phyloP scores from a whole-genome alignment of 345 rosid genomes.

The Rhodamnia rubescens region DNA sequence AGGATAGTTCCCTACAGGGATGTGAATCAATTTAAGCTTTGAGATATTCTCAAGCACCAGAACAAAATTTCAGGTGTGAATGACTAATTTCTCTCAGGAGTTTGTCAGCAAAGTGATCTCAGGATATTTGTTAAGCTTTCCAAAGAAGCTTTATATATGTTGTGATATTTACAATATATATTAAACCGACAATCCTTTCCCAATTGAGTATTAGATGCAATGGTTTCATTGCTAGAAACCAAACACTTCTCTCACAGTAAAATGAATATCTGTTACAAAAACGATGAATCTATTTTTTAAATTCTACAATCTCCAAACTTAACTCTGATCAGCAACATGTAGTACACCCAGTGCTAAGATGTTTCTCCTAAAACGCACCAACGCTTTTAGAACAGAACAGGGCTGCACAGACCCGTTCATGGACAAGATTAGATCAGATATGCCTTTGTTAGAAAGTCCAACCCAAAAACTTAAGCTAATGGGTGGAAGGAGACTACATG shows the following conservation, averaged over 20 bases:
- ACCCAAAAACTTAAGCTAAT: too few relatives aligned
- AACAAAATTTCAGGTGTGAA: neutral
- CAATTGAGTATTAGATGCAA: neutral
- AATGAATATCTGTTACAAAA: neutral
- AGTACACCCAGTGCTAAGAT: neutral
- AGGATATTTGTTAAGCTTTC: neutral
- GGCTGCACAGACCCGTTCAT: neutral
- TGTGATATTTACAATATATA: neutral
- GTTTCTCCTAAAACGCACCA: neutral
- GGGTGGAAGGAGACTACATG: too few relatives aligned
- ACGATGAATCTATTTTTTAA: neutral
- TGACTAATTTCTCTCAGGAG: neutral
- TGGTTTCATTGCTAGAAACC: neutral
- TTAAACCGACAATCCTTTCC: neutral
- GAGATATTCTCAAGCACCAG: neutral
- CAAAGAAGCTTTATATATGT: neutral
- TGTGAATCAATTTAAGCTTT: neutral
- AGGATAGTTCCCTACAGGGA: neutral
- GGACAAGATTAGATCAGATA: neutral
- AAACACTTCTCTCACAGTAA: neutral
- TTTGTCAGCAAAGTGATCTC: neutral
- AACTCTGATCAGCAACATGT: neutral
- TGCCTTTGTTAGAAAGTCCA: too few relatives aligned
- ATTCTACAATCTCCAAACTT: neutral
- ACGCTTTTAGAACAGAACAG: neutral